phyloP scores from a whole-genome alignment of 352 stramenopile species.

The Pythium volutum region DNA sequence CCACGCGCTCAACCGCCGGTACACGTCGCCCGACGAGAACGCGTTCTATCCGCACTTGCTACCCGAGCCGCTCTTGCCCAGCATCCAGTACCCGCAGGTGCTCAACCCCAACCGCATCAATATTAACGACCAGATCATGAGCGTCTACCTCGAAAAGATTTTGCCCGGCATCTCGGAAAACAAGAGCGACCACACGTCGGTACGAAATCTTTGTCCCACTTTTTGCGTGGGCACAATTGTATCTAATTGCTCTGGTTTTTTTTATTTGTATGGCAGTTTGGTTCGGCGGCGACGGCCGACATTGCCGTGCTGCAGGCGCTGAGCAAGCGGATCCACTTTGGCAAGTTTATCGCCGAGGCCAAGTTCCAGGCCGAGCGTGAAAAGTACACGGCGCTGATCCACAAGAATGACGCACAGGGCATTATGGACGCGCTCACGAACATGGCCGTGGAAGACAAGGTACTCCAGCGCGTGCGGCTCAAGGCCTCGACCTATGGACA shows the following conservation, averaged over 20 bases:
- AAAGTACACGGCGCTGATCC: slow-evolving; percentile 92
- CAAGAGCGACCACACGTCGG: slow-evolving; percentile 87
- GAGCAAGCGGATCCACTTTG: slow-evolving; percentile 97
- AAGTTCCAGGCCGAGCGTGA: slow-evolving; percentile 94
- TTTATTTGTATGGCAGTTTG: slow-evolving; percentile 64
- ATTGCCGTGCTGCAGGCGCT: slow-evolving; percentile 94
- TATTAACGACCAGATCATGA: slow-evolving; percentile 97
- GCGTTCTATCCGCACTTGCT: slow-evolving; percentile 95
- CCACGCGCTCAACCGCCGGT: slow-evolving; percentile 93
- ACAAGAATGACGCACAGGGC: slow-evolving; percentile 90
- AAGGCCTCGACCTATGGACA: slow-evolving; percentile 97
- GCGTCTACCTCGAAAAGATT: slow-evolving; percentile 96
- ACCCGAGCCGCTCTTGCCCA: slow-evolving; percentile 89
- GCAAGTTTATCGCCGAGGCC: slow-evolving; percentile 97
- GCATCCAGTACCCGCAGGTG: slow-evolving; percentile 91
- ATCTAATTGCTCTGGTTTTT: background rate
- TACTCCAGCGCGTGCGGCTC: slow-evolving; percentile 90
- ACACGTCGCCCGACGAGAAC: slow-evolving; percentile 98
- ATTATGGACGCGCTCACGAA: slow-evolving; percentile 97
- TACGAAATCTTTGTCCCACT: slow-evolving; percentile 12
- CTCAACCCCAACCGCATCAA: slow-evolving; percentile 95
- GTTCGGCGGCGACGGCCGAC: slow-evolving; percentile 83
- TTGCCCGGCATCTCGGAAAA: slow-evolving; percentile 87
- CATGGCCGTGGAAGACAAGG: slow-evolving; percentile 90
- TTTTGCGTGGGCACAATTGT: background rate